These are phyloP conservation scores for Fraxinus americana DNA, from an alignment of 257 asterid genomes.

Conservation along the genomic window DNA sequence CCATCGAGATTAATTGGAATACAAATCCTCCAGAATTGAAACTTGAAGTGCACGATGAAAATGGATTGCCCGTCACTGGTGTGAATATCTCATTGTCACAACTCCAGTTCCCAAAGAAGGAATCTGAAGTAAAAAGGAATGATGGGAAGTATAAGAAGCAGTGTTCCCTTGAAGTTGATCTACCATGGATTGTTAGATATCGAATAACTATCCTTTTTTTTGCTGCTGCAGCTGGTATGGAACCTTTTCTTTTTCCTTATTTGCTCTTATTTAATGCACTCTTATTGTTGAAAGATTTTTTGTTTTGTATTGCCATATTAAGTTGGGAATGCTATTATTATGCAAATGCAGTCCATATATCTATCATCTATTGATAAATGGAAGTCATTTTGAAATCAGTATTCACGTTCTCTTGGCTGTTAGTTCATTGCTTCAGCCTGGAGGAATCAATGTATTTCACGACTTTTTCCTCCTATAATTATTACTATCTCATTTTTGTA, in stretches of 20 bases:
- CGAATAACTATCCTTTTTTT: constrained; percentile 33
- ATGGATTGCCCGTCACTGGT: constrained; percentile 27
- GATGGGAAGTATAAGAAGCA: constrained; percentile 22
- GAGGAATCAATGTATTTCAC: neutral
- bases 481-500: neutral
- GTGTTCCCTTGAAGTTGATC: constrained; percentile 32
- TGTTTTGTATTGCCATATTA: neutral
- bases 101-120: constrained; percentile 22
- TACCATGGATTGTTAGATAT: constrained; percentile 35
- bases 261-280: neutral
- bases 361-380: neutral
- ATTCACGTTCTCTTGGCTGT: neutral
- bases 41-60: constrained; percentile 34
- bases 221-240: constrained; percentile 29
- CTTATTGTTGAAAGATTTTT: neutral
- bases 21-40: constrained; percentile 29
- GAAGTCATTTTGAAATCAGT: neutral
- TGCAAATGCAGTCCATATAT: neutral
- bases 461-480: neutral
- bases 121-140: neutral
- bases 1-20: constrained; percentile 34
- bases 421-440: neutral
- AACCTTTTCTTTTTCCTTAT: neutral
- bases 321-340: neutral
- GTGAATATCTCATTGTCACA: constrained; percentile 24